phyloP scores from a whole-genome alignment of 2,329 filamentous ascomycete species.

The Exutisphaerella laricina region DNA sequence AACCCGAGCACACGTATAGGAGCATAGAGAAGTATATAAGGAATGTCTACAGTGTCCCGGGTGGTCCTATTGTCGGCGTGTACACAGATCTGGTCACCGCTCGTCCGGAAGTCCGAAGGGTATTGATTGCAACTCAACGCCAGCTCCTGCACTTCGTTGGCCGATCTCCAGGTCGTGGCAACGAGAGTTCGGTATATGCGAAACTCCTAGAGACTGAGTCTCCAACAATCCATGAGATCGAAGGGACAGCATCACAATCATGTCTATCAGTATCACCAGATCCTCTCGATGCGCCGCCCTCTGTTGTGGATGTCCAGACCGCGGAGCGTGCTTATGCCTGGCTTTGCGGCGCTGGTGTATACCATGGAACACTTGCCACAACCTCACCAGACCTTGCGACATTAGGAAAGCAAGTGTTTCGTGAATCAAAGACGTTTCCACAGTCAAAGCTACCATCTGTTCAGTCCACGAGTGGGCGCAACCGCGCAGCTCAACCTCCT shows the following conservation, averaged over 20 bases:
- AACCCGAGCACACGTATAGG: constrained; percentile 91
- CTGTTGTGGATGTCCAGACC: constrained; percentile 18
- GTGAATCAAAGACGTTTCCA: constrained; percentile 70
- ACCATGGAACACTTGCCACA: constrained; percentile 69
- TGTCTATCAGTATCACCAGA: constrained; percentile 73
- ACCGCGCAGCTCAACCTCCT: constrained; percentile 61
- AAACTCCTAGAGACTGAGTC: constrained; percentile 83
- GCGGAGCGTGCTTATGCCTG: constrained; percentile 76
- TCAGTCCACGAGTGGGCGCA: constrained; percentile 59
- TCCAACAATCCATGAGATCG: constrained; percentile 68
- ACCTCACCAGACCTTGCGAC: constrained; percentile 54
- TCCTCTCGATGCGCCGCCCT: constrained; percentile 45
- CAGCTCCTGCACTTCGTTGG: constrained; percentile 77
- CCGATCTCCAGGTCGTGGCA: constrained; percentile 62
- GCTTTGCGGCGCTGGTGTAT: constrained; percentile 80
- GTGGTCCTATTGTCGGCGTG: constrained; percentile 77
- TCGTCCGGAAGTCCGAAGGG: constrained; percentile 65
- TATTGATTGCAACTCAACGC: constrained; percentile 73
- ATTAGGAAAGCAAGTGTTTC: constrained; percentile 68
- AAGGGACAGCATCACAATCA: constrained; percentile 59
- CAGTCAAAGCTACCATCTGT: constrained; percentile 66
- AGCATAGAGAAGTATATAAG: constrained; percentile 92
- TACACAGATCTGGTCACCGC: constrained; percentile 71
- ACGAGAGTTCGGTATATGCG: constrained; percentile 80
- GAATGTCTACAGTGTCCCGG: constrained; percentile 71